phyloP scores from a whole-genome alignment of 495 filamentous ascomycete genomes.

The Penicillium simplicissimum region DNA sequence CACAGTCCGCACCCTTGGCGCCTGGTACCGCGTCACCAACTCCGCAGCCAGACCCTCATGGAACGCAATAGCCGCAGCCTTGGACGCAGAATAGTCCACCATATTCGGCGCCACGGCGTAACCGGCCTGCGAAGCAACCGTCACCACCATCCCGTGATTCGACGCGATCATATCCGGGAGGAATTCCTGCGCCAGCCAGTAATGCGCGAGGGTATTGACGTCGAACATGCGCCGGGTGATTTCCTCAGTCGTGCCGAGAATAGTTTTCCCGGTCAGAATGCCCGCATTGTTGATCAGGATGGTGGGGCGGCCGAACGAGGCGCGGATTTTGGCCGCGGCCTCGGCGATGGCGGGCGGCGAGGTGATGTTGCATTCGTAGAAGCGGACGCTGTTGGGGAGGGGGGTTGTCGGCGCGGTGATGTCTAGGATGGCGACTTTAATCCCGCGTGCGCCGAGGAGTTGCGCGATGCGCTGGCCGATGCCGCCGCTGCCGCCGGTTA shows the following conservation, averaged over 20 bases:
- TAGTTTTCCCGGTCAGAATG: constrained; percentile 57
- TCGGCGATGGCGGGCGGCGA: constrained; percentile 48
- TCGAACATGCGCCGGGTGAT: constrained; percentile 67
- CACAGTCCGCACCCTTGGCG: constrained; percentile 63
- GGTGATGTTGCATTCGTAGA: constrained; percentile 67
- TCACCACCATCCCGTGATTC: constrained; percentile 77
- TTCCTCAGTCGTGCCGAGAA: constrained; percentile 56
- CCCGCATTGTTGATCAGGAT: constrained; percentile 79
- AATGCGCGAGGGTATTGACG: constrained; percentile 71
- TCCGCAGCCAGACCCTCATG: constrained; percentile 70
- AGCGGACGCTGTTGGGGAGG: constrained; percentile 54
- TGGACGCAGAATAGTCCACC: constrained; percentile 67
- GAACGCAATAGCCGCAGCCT: constrained; percentile 66
- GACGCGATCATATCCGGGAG: constrained; percentile 60
- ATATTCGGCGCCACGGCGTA: constrained; percentile 63
- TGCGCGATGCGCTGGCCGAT: constrained; percentile 65
- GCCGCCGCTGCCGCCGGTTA: constrained; percentile 71
- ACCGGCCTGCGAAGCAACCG: constrained; percentile 63
- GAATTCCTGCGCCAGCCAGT: constrained; percentile 64
- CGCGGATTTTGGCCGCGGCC: constrained; percentile 51
- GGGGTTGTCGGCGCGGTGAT: constrained; percentile 59
- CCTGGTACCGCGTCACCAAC: constrained; percentile 60
- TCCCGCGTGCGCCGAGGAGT: constrained; percentile 55
- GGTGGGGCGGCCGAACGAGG: constrained; percentile 61
- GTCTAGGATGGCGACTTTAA: constrained; percentile 71